A percentile compares a stretch with the other conserved stretches of the same genome.
Conservation (phyloP, 257 asterid genomes). For the Solanum sejunctum region DNA sequence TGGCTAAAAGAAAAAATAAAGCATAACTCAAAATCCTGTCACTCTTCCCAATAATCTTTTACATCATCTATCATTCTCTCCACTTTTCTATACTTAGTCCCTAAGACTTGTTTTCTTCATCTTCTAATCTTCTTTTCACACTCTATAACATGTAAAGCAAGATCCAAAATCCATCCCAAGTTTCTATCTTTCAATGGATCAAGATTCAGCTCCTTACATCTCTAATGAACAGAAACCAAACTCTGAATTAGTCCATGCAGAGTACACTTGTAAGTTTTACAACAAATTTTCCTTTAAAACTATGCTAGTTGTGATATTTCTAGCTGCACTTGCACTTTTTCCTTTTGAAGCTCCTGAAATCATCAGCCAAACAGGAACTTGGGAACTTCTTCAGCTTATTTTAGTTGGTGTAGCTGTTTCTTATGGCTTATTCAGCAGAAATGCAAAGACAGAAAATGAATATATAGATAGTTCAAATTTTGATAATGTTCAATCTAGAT, state of each 20-base stretch:
- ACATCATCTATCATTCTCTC: slow-evolving; percentile 12
- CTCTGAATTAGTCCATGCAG: slow-evolving; percentile 14
- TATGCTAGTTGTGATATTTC: slow-evolving; percentile 28
- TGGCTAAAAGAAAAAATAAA: slow-evolving; percentile 9
- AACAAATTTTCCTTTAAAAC: slow-evolving; percentile 43
- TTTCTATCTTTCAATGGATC: slow-evolving; percentile 42
- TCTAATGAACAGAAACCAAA: slow-evolving; percentile 11
- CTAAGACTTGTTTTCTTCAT: slow-evolving; percentile 32
- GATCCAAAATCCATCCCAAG: background rate
- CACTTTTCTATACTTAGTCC: slow-evolving; percentile 38
- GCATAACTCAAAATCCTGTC: slow-evolving; percentile 34
- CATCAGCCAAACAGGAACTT: slow-evolving; percentile 52
- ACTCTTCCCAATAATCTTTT: slow-evolving; percentile 43
- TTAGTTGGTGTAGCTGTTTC: slow-evolving; percentile 93
- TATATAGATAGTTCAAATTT: background rate
- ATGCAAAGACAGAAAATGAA: slow-evolving; percentile 14
- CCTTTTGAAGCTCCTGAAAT: slow-evolving; percentile 61
- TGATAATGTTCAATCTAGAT: slow-evolving; percentile 36
- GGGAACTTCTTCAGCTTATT: slow-evolving; percentile 88
- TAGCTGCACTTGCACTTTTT: slow-evolving; percentile 43
- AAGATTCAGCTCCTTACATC: slow-evolving; percentile 11
- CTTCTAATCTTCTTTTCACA: slow-evolving; percentile 10
- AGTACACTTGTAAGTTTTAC: slow-evolving; percentile 30
- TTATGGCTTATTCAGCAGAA: slow-evolving; percentile 76
- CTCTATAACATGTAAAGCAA: slow-evolving; percentile 1